A percentile compares a stretch with the other conserved stretches of the same genome.
These are phyloP conservation scores for Lachnum nothofagi DNA, from an alignment of 2,329 filamentous ascomycete species.

Conservation along the genomic window DNA sequence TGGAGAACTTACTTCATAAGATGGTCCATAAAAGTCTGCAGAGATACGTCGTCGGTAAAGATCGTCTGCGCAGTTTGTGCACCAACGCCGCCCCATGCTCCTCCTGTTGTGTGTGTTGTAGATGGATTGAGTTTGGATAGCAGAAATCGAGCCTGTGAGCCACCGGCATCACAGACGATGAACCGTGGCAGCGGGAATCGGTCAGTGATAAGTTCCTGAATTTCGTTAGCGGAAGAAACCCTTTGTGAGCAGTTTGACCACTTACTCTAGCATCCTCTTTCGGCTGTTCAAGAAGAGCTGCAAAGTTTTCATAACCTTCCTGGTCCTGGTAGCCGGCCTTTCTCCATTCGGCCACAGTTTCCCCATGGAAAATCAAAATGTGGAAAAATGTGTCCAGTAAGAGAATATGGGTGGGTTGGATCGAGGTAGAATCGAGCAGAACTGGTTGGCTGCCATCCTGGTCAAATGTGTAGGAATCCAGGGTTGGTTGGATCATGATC, in stretches of 20 bases:
- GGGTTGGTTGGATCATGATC: conserved; percentile 96
- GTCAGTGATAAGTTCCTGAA: conserved; percentile 87
- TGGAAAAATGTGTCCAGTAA: conserved; percentile 99
- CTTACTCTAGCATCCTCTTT: conserved; percentile 93
- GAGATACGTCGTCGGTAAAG: conserved; percentile 95
- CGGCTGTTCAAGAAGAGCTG: conserved; percentile 77
- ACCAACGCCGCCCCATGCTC: conserved; percentile 82
- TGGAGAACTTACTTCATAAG: conserved; percentile 80
- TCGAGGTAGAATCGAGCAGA: conserved; percentile 92
- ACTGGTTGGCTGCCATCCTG: conserved; percentile 90
- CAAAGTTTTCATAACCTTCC: conserved; percentile 97
- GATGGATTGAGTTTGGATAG: conserved; percentile 96
- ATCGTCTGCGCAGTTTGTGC: conserved; percentile 90
- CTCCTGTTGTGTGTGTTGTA: conserved; percentile 89
- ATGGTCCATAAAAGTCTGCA: conserved; percentile 99
- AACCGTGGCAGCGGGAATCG: conserved; percentile 97
- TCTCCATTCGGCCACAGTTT: conserved; percentile 96
- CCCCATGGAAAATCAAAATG: conserved; percentile 97
- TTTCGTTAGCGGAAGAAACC: conserved; percentile 17
- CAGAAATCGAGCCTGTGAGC: conserved; percentile 94
- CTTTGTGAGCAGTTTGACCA: conserved; percentile 20
- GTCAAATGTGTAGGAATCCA: conserved; percentile 96
- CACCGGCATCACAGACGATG: conserved; percentile 97
- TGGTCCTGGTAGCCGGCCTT: conserved; percentile 98
- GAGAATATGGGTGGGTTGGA: conserved; percentile 88